Base-by-base conservation (phyloP, 768 basidiomycete genomes). In the Rhizopogon vesiculosus region DNA sequence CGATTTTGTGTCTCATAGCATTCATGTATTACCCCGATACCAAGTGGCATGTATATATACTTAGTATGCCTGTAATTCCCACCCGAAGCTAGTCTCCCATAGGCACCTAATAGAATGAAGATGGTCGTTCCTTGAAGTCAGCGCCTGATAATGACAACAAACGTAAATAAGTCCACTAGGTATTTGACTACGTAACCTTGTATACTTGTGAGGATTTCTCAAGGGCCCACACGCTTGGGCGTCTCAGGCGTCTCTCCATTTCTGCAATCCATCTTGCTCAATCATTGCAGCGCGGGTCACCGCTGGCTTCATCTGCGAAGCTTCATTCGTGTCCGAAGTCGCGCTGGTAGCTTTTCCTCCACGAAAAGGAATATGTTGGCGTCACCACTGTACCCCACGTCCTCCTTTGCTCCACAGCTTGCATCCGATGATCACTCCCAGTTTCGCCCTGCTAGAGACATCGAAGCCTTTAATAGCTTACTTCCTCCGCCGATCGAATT, bases 401-500 rank as follows among this genome's bases (percentile, higher is more conserved):
- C 78, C 29, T 74, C 78, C 49, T 85, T 87, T 63, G 72, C 80
- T 40, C 69, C 76, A 5, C 75, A 79, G 49, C 76, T 78, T 63
- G 64, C 63, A 45, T 65, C 80, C 33, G 82, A 85, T 49, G 81
- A 82, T 64, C 64, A 75, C 43, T 63, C 76, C 29, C 82, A 83
- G 60, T 84, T 82, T 66, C 76, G 82, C 42, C 88, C 88, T 3
- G 78, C 85, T 39, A 83, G 81, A 65, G 87, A 91, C 66, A 66
- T 86, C 57, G 87, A 89, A 57, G 74, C 84, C 3, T 91, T 90
- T 76, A 89, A 87, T 61, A 86, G 76, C 60, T 77, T 89, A n/a
- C 80, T 89, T 39, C 86, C 87, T 4, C 87, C 87, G n/a, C 82
- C 86, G 16, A 78, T 92, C 57, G 90, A 92, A 68, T 92, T 92